Conservation (phyloP, 2,329 filamentous ascomycete species). For the Epichloe gansuensis region DNA sequence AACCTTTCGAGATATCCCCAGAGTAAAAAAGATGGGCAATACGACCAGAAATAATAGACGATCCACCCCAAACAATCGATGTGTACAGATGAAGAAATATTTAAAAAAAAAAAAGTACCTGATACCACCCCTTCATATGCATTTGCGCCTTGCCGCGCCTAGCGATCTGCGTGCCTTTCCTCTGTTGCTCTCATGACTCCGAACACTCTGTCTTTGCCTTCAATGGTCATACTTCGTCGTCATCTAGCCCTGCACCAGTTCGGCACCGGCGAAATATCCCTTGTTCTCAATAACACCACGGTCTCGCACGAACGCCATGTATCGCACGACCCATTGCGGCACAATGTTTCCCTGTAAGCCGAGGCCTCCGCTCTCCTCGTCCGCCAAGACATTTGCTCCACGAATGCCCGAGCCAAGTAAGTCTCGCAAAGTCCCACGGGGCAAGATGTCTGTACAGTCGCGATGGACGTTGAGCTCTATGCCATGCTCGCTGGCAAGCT, state of each 20-base stretch:
- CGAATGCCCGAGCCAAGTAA: slow-evolving; percentile 60
- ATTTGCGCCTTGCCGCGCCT: neutral
- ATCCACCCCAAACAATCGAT: too few species aligned
- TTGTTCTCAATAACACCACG: slow-evolving; percentile 96
- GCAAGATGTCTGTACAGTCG: slow-evolving; percentile 85
- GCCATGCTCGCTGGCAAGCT: slow-evolving; percentile 67
- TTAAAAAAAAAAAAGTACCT: neutral
- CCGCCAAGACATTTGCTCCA: slow-evolving; percentile 65
- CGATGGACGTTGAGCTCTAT: slow-evolving; percentile 90
- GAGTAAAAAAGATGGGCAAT: neutral
- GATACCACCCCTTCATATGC: neutral
- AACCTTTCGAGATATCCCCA: neutral
- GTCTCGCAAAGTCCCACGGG: slow-evolving; percentile 71
- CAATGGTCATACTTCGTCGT: neutral
- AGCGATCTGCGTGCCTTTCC: neutral
- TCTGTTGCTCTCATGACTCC: neutral
- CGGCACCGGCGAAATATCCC: slow-evolving; percentile 85
- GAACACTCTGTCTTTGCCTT: neutral
- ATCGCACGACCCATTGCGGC: slow-evolving; percentile 93
- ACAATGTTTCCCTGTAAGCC: slow-evolving; percentile 66
- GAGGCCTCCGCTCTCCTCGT: slow-evolving; percentile 32
- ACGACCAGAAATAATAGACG: neutral
- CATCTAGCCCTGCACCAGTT: slow-evolving; percentile 29
- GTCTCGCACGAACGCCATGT: slow-evolving; percentile 88
- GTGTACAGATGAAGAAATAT: too few species aligned